Base-by-base conservation (phyloP, 2,329 filamentous ascomycete species). In the Paraconiothyrium brasiliense region DNA sequence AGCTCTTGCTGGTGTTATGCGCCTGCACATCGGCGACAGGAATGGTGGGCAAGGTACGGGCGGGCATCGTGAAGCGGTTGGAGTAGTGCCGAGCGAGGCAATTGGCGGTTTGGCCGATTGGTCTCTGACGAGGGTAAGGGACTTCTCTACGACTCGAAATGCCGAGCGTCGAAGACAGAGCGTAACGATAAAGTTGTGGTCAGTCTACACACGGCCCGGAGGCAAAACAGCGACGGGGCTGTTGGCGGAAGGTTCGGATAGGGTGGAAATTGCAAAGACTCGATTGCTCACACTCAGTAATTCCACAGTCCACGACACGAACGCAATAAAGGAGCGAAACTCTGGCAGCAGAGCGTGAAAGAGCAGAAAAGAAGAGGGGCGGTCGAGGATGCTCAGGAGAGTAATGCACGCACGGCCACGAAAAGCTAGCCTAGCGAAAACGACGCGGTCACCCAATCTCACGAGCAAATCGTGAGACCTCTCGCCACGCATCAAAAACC, bases 21-120 rank as follows among this genome's bases (percentile, higher is more conserved):
- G 89, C 84, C 78, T 90, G 88, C 74, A 99, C 89, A 77, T 99
- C 92, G 68, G 90, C 87, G 70, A 85, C 85, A 54, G 92, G 90
- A 75, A 98, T 90, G 32, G 90, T 94, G 60, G 94, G 94, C 54
- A 98, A 88, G 52, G 88, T 93, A 76, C 87, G 87, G 73, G 88
- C 89, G 69, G 93, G 92, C 92, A 97, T 97, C 16, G 63, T 76
- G 57, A 20, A n/a, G 67, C 63, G 54, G 62, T 39, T 13, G 48
- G 16, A 4, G 52, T 22, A 27, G 30, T 14, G 47, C 22, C 11
- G 52, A 22, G 41, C 13, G 5, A 20, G 54, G 37, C 24, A 7
- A 9, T 22, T 13, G 34, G 1, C 13, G 32, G 44, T 54, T 34
- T 22, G 8, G 35, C 13, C 22, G n/a, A 32, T 20, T 14, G 22